These are phyloP conservation scores for Lasiosphaeris hirsuta DNA, from an alignment of 495 filamentous ascomycete species.

Conservation along the genomic window DNA sequence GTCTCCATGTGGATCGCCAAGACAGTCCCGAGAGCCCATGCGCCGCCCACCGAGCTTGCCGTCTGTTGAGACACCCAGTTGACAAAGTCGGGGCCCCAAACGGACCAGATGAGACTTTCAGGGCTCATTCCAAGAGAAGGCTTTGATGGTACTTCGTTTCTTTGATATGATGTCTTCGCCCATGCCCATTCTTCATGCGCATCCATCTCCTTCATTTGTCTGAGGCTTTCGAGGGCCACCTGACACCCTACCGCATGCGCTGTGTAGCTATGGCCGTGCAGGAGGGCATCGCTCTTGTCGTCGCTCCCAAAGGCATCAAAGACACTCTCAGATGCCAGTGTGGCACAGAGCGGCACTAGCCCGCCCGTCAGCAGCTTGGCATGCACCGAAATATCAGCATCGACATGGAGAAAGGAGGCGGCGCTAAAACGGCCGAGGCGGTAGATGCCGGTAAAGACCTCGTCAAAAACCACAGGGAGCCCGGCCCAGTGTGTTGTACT, in stretches of 20 bases:
- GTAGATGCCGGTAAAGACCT: conserved; percentile 79
- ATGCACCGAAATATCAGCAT: conserved; percentile 70
- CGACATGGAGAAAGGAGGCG: conserved; percentile 59
- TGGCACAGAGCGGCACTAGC: conserved; percentile 68
- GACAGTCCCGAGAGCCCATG: conserved; percentile 69
- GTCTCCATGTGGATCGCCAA: conserved; percentile 60
- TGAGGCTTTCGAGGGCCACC: conserved; percentile 60
- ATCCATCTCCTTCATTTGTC: conserved; percentile 55
- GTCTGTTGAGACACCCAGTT: conserved; percentile 48
- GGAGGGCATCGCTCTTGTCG: conserved; percentile 66
- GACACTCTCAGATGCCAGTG: conserved; percentile 65
- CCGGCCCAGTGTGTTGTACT: conserved; percentile 55
- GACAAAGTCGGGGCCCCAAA: conserved; percentile 60
- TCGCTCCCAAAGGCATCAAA: conserved; percentile 64
- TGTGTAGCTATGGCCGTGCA: conserved; percentile 81
- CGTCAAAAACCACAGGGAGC: conserved; percentile 72
- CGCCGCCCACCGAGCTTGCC: conserved; percentile 48
- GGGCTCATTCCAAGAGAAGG: not conserved
- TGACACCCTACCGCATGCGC: conserved; percentile 74
- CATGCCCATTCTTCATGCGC: conserved; percentile 47
- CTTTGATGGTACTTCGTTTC: not conserved
- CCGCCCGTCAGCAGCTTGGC: conserved; percentile 79
- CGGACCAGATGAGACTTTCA: conserved; percentile 56
- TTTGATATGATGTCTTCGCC: conserved; percentile 21
- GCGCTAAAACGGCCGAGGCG: conserved; percentile 66